Evolutionary conservation across 2,329 filamentous ascomycete genomes (phyloP), one percentile per base, ranked within the genome.

Genomic region (Aspergillus sp.): DNA sequence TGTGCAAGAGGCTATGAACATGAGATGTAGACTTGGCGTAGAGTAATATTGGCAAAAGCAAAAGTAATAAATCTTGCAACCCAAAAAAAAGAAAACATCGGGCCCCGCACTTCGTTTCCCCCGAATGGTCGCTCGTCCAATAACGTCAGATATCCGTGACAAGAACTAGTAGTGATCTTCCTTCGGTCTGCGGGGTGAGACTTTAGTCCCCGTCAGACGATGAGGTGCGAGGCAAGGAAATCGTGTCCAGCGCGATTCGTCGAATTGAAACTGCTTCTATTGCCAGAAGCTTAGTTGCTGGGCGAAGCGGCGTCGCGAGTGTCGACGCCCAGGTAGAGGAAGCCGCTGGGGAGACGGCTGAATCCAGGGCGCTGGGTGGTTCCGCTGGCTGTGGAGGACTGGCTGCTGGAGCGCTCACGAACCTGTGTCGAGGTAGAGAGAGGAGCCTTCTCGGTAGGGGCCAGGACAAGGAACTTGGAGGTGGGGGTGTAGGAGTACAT

Each of bases 401-500:
- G 67, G 64, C 71, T 72, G 64, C 68, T 66, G 44, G 71, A 69
- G 54, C 70, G 71, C 61, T 64, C 62, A 52, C 60, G 60, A 51
- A 23, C 60, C n/a, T 47, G 53, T 5, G 41, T 30, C 8, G 53
- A 25, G n/a, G 23, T 62, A 54, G 66, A 60, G 59, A 68, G 64
- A 21, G 71, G 70, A 50, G 68, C 70, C 39, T 62, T 70, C 59
- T 73, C 66, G 32, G 62, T 70, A 41, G 70, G 71, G 41, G 71
- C 71, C 61, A 73, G 56, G 51, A 73, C 66, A 61, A 73, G 67
- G 64, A 72, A 73, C 54, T 69, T 68, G 63, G 61, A 56, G 60
- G 69, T 64, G 58, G 71, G 66, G 54, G 70, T 70, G 53, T 64
- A 48, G 62, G 70, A 64, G 63, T 68, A 70, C 71, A 73, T 73